Conservation (phyloP, 2,329 filamentous ascomycete species). For the Venturia oleaginea region DNA sequence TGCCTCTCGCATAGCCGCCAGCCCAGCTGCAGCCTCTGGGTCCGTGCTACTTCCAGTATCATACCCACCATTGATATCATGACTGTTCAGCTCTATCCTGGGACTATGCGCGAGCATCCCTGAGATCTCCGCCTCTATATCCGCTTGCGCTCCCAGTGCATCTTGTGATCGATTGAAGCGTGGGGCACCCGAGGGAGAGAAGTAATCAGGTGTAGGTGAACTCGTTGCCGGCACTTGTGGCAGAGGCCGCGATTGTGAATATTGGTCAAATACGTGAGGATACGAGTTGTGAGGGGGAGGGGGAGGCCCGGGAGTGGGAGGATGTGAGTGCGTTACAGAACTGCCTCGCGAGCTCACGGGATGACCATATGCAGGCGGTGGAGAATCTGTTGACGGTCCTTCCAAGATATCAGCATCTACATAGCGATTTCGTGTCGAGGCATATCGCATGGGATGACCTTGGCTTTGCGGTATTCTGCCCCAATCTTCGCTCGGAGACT, state of each 20-base stretch:
- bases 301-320: slow-evolving; percentile 43
- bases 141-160: slow-evolving; percentile 38
- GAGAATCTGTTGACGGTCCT: slow-evolving; percentile 15
- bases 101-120: slow-evolving; percentile 32
- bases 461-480: slow-evolving; percentile 19
- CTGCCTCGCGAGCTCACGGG: slow-evolving; percentile 14
- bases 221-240: slow-evolving; percentile 43
- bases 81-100: slow-evolving; percentile 26
- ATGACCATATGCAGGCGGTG: slow-evolving; percentile 21
- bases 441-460: slow-evolving; percentile 6
- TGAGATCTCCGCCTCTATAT: slow-evolving; percentile 49
- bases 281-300: slow-evolving; percentile 38
- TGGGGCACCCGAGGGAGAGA: slow-evolving; percentile 23
- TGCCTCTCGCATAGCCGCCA: slow-evolving; percentile 74
- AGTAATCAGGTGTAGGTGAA: slow-evolving; percentile 32
- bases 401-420: slow-evolving; percentile 6
- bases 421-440: slow-evolving; percentile 10
- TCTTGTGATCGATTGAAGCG: slow-evolving; percentile 20
- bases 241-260: slow-evolving; percentile 50
- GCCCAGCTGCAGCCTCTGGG: slow-evolving; percentile 73
- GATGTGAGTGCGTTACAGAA: slow-evolving; percentile 27
- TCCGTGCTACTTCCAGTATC: slow-evolving; percentile 64
- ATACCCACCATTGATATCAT: slow-evolving; percentile 24
- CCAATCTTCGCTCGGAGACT: slow-evolving; percentile 28
- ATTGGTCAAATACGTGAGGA: slow-evolving; percentile 43